Evolutionary conservation across 495 filamentous ascomycete genomes (phyloP), one percentile per base, ranked within the genome.

Genomic region (Staphylotrichum tortipilum): DNA sequence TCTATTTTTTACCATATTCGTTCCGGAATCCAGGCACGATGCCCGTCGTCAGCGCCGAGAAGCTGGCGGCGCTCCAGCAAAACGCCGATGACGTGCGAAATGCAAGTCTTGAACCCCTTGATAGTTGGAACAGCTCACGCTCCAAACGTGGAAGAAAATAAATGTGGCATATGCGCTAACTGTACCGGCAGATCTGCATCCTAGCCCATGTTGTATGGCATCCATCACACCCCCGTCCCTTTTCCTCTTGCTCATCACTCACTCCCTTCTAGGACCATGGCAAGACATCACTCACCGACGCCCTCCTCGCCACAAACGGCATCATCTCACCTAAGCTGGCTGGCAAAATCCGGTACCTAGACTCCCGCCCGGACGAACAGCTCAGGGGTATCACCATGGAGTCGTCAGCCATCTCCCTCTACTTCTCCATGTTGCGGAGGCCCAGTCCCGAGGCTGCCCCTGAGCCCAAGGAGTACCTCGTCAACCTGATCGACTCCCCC

Each of bases 371-470:
- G 12, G 92, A 99, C 71, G 92, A 99, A 68, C 92, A 99, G 71
- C 78, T 89, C 8, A 85, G 92, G 37, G 94, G 92, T 28, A 99
- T 99, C 59, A 99, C 92, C 10, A 99, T 99, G 92, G 92, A 99
- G 67, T 97, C 94, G 0, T 96, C 90, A 14, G 92, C 92, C 47
- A 99, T 99, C 52, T 97, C 94, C 4, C 72, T 99, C 41, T 92
- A 86, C 73, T 97, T 99, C 69, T 90, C 89, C 22, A 87, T 99
- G 76, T 70, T 90, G 41, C 63, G 77, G 54, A 78, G 86, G 45
- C 65, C 80, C 33, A 68, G 77, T 9, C 80, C 84, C 11, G 85
- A 92, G 5, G 79, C 80, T 9, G 58, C 75, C 19, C 87, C 87
- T 1, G 75, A 79, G 46, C 73, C 81, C 12, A 85, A 87, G 58